These are phyloP conservation scores for Apiotrichum domesticum DNA, from an alignment of 1,284 basidiomycete genomes.

Conservation along the genomic window DNA sequence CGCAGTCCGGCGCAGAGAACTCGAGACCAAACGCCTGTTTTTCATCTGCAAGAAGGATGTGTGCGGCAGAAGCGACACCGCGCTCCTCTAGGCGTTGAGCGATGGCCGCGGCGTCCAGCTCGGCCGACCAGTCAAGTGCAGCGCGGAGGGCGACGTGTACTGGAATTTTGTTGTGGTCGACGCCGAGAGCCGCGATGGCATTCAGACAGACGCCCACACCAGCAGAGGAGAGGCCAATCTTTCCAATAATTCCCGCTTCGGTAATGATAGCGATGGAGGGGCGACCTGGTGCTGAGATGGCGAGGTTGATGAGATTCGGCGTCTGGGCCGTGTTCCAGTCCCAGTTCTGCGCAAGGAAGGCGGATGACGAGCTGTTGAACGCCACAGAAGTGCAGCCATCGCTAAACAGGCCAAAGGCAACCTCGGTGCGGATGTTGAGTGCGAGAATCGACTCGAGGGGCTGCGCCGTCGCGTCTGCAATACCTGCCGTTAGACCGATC, in stretches of 20 bases:
- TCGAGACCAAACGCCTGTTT: constrained; percentile 14
- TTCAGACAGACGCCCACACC: constrained; percentile 15
- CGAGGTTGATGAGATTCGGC: constrained; percentile 12
- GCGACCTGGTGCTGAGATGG: background rate
- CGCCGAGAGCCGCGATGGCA: constrained; percentile 16
- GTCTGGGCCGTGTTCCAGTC: constrained; percentile 14
- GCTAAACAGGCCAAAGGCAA: constrained; percentile 13
- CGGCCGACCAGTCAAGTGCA: constrained; percentile 12
- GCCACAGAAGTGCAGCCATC: constrained; percentile 16
- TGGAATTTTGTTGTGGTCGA: constrained; percentile 7
- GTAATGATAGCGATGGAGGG: constrained; percentile 11
- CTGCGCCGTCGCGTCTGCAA: constrained; percentile 10
- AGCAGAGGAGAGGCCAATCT: constrained; percentile 14
- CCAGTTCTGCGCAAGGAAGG: constrained; percentile 18
- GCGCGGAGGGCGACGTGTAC: constrained; percentile 16
- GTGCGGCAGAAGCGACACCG: constrained; percentile 14
- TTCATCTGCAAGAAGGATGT: constrained; percentile 13
- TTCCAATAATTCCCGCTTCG: constrained; percentile 19
- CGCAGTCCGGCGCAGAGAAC: background rate
- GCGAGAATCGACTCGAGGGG: constrained; percentile 8
- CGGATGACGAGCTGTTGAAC: constrained; percentile 1
- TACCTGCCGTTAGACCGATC: constrained; percentile 4
- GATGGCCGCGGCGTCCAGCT: constrained; percentile 6
- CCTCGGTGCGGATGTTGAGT: constrained; percentile 19
- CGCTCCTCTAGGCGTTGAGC: background rate